Evolutionary conservation across 352 stramenopile genomes (phyloP).

Genomic region (Globisporangium cederbergense): DNA sequence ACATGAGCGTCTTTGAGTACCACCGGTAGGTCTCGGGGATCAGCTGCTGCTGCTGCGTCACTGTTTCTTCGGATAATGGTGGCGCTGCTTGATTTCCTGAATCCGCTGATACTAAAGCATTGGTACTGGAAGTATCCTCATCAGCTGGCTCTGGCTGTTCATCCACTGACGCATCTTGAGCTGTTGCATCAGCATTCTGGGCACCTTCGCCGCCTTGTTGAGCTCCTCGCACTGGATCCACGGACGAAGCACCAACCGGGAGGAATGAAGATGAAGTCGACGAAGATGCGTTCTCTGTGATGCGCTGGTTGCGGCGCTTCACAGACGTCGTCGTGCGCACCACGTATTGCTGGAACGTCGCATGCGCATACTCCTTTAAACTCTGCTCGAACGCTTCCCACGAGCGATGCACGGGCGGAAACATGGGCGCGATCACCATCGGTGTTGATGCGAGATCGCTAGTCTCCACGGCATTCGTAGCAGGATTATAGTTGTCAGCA

Average conservation of each 20-base stretch:
- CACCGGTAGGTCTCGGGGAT: conserved; percentile 63
- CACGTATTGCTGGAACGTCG: conserved; percentile 72
- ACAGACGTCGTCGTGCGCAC: conserved; percentile 78
- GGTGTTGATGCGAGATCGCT: neutral
- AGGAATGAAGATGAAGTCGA: neutral
- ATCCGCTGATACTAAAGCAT: neutral
- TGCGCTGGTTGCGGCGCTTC: conserved; percentile 64
- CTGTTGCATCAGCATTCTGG: neutral
- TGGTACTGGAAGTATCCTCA: neutral
- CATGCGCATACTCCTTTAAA: conserved; percentile 54
- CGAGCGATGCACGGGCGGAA: conserved; percentile 47
- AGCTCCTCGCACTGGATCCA: neutral
- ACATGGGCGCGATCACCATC: conserved; percentile 37
- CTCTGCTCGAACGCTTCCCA: conserved; percentile 65
- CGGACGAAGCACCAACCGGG: neutral
- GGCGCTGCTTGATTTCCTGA: neutral
- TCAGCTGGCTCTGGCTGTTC: neutral
- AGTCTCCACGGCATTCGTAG: neutral
- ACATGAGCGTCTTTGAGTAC: conserved; percentile 85
- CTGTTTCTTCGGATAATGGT: conserved; percentile 1
- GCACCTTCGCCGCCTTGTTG: neutral
- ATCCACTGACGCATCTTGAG: neutral
- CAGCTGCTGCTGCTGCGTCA: conserved; percentile 28
- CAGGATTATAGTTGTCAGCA: neutral
- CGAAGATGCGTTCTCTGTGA: conserved; percentile 35